These are phyloP conservation scores for Cylindrodendrum hubeiense DNA, from an alignment of 2,329 filamentous ascomycete genomes.

Conservation along the genomic window DNA sequence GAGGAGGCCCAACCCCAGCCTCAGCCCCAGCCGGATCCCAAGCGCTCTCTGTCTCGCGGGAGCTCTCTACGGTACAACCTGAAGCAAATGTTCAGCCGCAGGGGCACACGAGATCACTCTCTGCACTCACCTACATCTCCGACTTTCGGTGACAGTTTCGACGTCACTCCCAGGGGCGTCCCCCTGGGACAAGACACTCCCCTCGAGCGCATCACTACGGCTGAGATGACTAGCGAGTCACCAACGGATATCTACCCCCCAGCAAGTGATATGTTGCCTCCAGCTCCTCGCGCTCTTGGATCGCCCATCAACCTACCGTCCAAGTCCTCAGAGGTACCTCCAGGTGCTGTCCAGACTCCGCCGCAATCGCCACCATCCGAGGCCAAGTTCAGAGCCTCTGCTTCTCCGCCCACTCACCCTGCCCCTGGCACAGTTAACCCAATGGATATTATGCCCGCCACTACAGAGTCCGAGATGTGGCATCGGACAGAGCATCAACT, in stretches of 20 bases:
- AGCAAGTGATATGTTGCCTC: constrained; percentile 27
- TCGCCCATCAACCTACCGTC: constrained; percentile 38
- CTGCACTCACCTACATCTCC: constrained; percentile 43
- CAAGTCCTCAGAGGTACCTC: constrained; percentile 17
- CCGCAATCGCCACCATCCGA: constrained; percentile 43
- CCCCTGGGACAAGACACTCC: constrained; percentile 29
- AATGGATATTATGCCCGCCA: constrained; percentile 65
- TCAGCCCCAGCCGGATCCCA: constrained; percentile 37
- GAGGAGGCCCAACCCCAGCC: constrained; percentile 26
- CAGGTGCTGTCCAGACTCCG: constrained; percentile 38
- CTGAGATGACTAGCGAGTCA: constrained; percentile 44
- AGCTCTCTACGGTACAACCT: constrained; percentile 53
- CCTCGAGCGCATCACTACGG: constrained; percentile 41
- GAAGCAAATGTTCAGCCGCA: constrained; percentile 52
- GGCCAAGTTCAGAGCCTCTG: constrained; percentile 40
- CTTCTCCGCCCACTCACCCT: constrained; percentile 49
- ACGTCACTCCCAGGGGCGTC: constrained; percentile 20
- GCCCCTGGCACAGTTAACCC: constrained; percentile 64
- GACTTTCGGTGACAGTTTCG: constrained; percentile 31
- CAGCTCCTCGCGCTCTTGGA: constrained; percentile 33
- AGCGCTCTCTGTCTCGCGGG: constrained; percentile 46
- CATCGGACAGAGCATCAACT: constrained; percentile 54
- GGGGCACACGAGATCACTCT: constrained; percentile 48
- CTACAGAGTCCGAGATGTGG: constrained; percentile 53
- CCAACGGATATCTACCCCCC: constrained; percentile 46